A percentile compares a stretch with the other conserved stretches of the same genome.
Conservation (phyloP, 106 monocot species). For the Posidonia australis region DNA sequence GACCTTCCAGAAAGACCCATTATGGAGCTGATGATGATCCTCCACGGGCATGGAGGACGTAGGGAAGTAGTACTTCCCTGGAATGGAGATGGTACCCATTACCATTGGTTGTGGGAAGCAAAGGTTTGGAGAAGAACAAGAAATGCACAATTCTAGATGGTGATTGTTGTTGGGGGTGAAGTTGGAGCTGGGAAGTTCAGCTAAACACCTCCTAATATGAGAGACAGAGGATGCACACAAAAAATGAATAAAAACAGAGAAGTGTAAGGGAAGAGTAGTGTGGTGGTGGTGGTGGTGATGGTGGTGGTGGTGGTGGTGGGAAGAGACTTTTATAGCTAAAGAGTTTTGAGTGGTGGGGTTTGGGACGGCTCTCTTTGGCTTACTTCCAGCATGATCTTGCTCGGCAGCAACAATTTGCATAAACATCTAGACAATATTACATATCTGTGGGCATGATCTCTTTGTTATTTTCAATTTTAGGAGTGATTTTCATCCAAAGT, state of each 20-base stretch:
- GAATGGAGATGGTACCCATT: not conserved
- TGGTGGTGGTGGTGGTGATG: not conserved
- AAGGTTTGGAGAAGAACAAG: not conserved
- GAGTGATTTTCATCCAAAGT: no score
- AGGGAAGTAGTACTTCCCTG: not conserved
- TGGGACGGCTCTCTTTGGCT: constrained; percentile 1
- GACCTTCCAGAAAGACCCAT: constrained; percentile 4
- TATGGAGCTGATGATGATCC: not conserved
- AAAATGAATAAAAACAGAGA: not conserved
- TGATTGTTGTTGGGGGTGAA: not conserved
- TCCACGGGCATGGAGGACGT: not conserved
- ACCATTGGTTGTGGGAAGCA: not conserved
- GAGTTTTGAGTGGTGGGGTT: not conserved
- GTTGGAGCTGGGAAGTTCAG: not conserved
- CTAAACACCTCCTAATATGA: constrained; percentile 2
- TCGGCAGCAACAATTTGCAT: not conserved
- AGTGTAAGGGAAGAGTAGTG: not conserved
- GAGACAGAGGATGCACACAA: no score
- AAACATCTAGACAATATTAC: no score
- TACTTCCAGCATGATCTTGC: constrained; percentile 1
- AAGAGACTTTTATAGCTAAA: not conserved
- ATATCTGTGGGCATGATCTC: no score
- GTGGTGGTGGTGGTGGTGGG: not conserved
- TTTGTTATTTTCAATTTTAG: no score
- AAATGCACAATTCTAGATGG: not conserved